Conservation (phyloP, 2,329 filamentous ascomycete genomes). For the Aspergillus nomiae region DNA sequence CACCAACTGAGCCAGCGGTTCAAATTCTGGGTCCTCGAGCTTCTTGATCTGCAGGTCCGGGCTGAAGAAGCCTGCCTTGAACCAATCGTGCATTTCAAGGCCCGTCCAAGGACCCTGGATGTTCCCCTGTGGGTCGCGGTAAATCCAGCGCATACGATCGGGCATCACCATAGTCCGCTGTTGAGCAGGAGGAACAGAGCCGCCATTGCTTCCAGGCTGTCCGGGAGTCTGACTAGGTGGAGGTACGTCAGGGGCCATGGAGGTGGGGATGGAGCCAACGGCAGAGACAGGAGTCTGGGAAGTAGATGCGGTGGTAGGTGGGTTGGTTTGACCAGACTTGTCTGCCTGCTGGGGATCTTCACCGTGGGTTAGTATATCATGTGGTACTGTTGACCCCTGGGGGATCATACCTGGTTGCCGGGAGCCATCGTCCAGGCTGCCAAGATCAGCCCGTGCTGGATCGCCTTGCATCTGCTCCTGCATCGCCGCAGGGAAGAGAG, state of each 20-base stretch:
- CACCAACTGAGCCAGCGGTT: slow-evolving; percentile 92
- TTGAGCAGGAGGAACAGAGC: slow-evolving; percentile 68
- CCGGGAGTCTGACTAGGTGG: slow-evolving; percentile 38
- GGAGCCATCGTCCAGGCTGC: slow-evolving; percentile 58
- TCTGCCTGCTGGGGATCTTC: slow-evolving; percentile 32
- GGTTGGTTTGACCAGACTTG: slow-evolving; percentile 31
- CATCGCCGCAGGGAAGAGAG: slow-evolving; percentile 84
- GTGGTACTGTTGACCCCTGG: background rate
- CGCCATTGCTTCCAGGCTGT: slow-evolving; percentile 48
- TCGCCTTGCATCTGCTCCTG: slow-evolving; percentile 81
- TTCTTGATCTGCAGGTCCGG: slow-evolving; percentile 94
- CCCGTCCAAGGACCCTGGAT: slow-evolving; percentile 95
- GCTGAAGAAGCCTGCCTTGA: slow-evolving; percentile 97
- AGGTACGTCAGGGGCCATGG: slow-evolving; percentile 32
- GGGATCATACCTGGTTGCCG: slow-evolving; percentile 57
- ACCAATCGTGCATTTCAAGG: slow-evolving; percentile 99
- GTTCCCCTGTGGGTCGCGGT: slow-evolving; percentile 89
- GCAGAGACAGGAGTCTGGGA: slow-evolving; percentile 42
- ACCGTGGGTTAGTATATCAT: slow-evolving; percentile 4
- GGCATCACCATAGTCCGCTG: slow-evolving; percentile 97
- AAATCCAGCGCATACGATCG: slow-evolving; percentile 98
- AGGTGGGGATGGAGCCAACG: slow-evolving; percentile 34
- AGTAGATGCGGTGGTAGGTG: slow-evolving; percentile 32
- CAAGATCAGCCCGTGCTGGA: slow-evolving; percentile 62
- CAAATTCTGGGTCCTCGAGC: slow-evolving; percentile 88